These are phyloP conservation scores for Cadophora sp. DNA, from an alignment of 2,329 filamentous ascomycete genomes.

Conservation along the genomic window DNA sequence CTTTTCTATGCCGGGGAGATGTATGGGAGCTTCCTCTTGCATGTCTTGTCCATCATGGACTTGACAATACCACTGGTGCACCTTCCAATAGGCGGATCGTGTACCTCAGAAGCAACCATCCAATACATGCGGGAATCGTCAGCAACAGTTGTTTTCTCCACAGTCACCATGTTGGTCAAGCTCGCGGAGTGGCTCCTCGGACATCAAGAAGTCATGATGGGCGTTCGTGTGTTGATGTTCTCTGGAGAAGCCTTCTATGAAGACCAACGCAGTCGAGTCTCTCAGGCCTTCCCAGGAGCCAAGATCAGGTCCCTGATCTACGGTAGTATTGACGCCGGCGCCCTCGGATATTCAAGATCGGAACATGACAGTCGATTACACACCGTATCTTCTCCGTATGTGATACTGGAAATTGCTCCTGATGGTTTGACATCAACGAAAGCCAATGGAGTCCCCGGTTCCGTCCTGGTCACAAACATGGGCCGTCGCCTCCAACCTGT, in stretches of 20 bases:
- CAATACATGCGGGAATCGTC: constrained; percentile 14
- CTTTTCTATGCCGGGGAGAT: constrained; percentile 15
- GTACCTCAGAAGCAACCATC: not conserved
- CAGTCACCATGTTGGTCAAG: constrained; percentile 11
- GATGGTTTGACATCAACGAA: constrained; percentile 8
- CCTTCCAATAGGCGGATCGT: constrained; percentile 16
- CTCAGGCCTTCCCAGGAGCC: constrained; percentile 13
- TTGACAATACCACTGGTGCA: constrained; percentile 7
- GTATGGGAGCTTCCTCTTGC: constrained; percentile 8
- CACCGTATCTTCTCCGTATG: constrained; percentile 9
- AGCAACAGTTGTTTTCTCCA: constrained; percentile 9
- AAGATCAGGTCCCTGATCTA: constrained; percentile 13
- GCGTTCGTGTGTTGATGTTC: constrained; percentile 11
- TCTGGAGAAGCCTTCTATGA: constrained; percentile 19
- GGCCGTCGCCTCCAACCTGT: constrained; percentile 16
- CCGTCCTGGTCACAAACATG: constrained; percentile 17
- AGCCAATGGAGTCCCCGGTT: constrained; percentile 10
- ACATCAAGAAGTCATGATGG: not conserved
- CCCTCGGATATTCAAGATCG: constrained; percentile 10
- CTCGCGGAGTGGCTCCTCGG: constrained; percentile 17
- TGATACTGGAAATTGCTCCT: constrained; percentile 14
- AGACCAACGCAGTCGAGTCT: constrained; percentile 3
- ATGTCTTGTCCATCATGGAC: constrained; percentile 9
- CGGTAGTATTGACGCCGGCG: constrained; percentile 12
- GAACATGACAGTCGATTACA: constrained; percentile 5